Conservation (phyloP, 2,329 filamentous ascomycete species). For the Helminthosporium solani region DNA sequence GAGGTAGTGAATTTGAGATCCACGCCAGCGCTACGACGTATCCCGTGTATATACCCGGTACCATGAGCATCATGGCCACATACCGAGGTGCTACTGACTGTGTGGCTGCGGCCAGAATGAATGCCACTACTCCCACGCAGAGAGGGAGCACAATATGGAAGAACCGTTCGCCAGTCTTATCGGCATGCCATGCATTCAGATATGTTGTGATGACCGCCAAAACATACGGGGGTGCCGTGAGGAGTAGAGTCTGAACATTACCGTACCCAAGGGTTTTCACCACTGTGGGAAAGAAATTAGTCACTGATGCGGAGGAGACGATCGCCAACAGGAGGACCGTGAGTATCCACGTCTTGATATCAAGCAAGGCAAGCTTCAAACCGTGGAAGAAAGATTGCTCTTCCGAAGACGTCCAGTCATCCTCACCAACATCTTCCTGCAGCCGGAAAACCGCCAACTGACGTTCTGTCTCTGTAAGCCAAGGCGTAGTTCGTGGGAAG, state of each 20-base stretch:
- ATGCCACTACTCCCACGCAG: conserved; percentile 61
- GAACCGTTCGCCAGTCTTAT: conserved; percentile 69
- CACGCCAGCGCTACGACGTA: conserved; percentile 67
- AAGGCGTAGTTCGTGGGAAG: conserved; percentile 56
- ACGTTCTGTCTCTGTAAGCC: conserved; percentile 43
- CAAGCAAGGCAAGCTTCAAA: conserved; percentile 42
- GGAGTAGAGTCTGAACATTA: conserved; percentile 53
- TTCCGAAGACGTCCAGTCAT: conserved; percentile 41
- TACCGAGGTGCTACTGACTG: conserved; percentile 63
- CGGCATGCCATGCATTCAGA: conserved; percentile 68
- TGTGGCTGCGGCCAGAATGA: conserved; percentile 68
- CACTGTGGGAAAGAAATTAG: conserved; percentile 62
- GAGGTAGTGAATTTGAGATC: conserved; percentile 74
- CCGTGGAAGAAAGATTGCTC: conserved; percentile 43
- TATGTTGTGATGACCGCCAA: conserved; percentile 62
- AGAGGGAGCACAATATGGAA: conserved; percentile 66
- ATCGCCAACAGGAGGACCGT: conserved; percentile 43
- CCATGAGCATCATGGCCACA: conserved; percentile 71
- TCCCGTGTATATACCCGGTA: conserved; percentile 60
- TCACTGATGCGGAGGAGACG: conserved; percentile 43
- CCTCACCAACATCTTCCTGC: conserved; percentile 42
- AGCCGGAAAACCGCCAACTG: conserved; percentile 42
- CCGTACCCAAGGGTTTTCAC: conserved; percentile 62
- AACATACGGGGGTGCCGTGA: conserved; percentile 47
- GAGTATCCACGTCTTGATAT: conserved; percentile 45